These are phyloP conservation scores for Talaromyces marneffei DNA, from an alignment of 2,329 filamentous ascomycete species.

Conservation along the genomic window DNA sequence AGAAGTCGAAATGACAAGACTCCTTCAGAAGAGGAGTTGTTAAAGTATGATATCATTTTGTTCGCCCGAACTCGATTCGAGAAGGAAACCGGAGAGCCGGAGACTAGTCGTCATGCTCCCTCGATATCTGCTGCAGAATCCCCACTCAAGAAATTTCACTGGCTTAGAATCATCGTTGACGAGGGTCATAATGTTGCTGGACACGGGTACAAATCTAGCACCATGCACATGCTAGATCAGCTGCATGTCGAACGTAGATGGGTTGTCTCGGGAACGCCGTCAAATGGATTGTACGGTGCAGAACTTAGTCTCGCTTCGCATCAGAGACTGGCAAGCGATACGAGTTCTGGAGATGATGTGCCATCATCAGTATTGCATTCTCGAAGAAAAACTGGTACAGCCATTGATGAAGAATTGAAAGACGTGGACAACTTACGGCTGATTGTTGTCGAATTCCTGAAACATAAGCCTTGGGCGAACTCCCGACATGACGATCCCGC, in stretches of 20 bases:
- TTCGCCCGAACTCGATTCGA: constrained; percentile 73
- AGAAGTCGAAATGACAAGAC: constrained; percentile 48
- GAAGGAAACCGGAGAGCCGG: constrained; percentile 52
- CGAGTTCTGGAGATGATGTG: constrained; percentile 26
- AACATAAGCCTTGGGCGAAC: constrained; percentile 73
- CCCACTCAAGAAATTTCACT: constrained; percentile 66
- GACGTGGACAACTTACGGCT: constrained; percentile 63
- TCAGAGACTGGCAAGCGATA: constrained; percentile 33
- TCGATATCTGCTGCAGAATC: constrained; percentile 47
- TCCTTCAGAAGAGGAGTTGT: constrained; percentile 54
- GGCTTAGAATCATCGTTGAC: constrained; percentile 84
- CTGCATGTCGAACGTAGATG: constrained; percentile 66
- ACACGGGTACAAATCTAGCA: constrained; percentile 53
- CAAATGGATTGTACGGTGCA: constrained; percentile 72
- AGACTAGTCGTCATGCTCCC: constrained; percentile 45
- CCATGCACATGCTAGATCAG: constrained; percentile 49
- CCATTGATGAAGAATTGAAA: constrained; percentile 50
- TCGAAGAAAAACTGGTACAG: constrained; percentile 35
- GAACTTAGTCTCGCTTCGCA: constrained; percentile 52
- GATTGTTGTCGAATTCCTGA: constrained; percentile 65
- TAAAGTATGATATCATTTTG: constrained; percentile 68
- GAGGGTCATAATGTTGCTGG: constrained; percentile 84
- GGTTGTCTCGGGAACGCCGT: constrained; percentile 88
- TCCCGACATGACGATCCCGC: constrained; percentile 51
- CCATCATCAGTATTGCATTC: constrained; percentile 28